Conservation (phyloP, 208 protist species). For the Spironucleus salmonicida region DNA sequence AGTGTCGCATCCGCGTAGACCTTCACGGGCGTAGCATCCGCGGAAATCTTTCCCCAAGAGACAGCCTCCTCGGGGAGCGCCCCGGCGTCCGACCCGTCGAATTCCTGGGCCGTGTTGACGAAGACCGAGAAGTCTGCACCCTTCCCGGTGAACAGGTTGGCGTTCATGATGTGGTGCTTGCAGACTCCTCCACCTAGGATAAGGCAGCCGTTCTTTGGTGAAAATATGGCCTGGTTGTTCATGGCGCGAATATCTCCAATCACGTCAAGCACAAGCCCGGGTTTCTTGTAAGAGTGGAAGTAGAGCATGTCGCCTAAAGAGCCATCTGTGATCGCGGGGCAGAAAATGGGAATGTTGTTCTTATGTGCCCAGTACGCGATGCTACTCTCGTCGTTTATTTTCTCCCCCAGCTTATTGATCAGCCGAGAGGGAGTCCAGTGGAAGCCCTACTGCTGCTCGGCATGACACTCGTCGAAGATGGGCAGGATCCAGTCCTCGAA, state of each 20-base stretch:
- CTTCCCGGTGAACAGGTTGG: slow-evolving; percentile 91
- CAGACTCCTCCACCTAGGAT: slow-evolving; percentile 89
- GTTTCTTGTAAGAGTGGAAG: slow-evolving; percentile 88
- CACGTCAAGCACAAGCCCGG: slow-evolving; percentile 82
- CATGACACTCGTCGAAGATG: slow-evolving; percentile 73
- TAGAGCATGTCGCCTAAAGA: slow-evolving; percentile 99
- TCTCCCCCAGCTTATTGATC: slow-evolving; percentile 77
- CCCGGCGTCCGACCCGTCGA: slow-evolving; percentile 90
- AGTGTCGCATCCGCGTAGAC: slow-evolving; percentile 83
- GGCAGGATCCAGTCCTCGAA: slow-evolving; percentile 98
- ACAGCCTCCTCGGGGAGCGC: slow-evolving; percentile 89
- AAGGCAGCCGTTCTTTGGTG: slow-evolving; percentile 79
- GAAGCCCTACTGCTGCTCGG: slow-evolving; percentile 57
- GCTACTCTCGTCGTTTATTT: slow-evolving; percentile 73
- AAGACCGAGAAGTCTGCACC: slow-evolving; percentile 90
- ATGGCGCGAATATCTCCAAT: slow-evolving; percentile 77
- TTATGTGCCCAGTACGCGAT: slow-evolving; percentile 90
- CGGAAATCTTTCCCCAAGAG: slow-evolving; percentile 90
- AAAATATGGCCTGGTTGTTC: slow-evolving; percentile 75
- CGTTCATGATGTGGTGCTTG: slow-evolving; percentile 97
- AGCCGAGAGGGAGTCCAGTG: slow-evolving; percentile 78
- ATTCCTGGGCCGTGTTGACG: slow-evolving; percentile 82
- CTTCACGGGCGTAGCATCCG: slow-evolving; percentile 80
- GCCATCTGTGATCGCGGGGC: slow-evolving; percentile 85
- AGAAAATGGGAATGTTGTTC: slow-evolving; percentile 95